Base-by-base conservation (phyloP, 306 rosid genomes). In the Boehmeria nivea region DNA sequence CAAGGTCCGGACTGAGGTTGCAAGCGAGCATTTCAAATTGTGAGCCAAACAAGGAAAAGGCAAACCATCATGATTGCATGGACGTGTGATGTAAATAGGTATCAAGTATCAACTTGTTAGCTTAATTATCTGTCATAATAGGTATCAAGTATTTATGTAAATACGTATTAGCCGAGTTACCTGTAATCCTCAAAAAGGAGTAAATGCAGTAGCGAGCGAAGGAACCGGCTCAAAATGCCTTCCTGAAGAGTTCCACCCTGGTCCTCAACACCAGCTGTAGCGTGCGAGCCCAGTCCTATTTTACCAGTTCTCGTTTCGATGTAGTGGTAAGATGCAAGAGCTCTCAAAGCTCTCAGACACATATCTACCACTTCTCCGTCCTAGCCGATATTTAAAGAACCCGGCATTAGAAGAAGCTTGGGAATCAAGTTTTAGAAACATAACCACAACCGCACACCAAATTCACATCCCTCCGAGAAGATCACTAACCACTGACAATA, bases 151-250 rank as follows among this genome's bases (percentile, higher is more conserved):
- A 33, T 33, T 4, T 33, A 33, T 33, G 38, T 11, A 12, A 20
- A 14, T n/a, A 15, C 4, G 5, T 6, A 8, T 15, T 25, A 20
- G 19, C 14, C 38, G 4, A 40, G 45, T 67, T 47, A 87, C 98
- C 94, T 87, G 75, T 84, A 91, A 63, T 91, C 95, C 70, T 82
- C 98, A 57, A 87, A 87, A 73, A 87, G 90, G 50, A 91, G 87
- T 40, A 91, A 75, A 75, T 82, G 91, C 76, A 91, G 75, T 33
- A 91, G 75, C 19, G 98, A 80, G 15, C 82, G 94, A 43, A 91
- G 89, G 72, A 87, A 91, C 31, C 63, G 80, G 67, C 96, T 74
- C 78, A 91, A 76, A 60, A 87, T 70, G 60, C 96, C 91, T 82
- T 86, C 95, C 72, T 68, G 94, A 60, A 62, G 45, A 75, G 66